Evolutionary conservation across 106 monocot species (phyloP).

Genomic region (Amphibolis antarctica): DNA sequence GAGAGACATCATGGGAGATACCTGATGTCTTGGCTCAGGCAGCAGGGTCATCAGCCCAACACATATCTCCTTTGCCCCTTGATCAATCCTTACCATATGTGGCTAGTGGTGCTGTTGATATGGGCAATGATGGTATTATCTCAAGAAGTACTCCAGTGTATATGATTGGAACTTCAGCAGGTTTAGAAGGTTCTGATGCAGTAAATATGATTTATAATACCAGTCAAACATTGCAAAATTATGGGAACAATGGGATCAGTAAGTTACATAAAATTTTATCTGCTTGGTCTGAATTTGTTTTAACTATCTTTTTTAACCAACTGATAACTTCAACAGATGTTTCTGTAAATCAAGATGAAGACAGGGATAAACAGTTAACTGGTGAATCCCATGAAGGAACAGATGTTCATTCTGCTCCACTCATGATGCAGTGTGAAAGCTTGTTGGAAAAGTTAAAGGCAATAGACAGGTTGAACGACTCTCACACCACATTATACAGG

Average conservation of each 20-base stretch:
- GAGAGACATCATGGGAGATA: conserved; percentile 93
- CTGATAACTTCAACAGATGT: neutral
- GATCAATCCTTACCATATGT: conserved; percentile 15
- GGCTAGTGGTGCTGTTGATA: conserved; percentile 14
- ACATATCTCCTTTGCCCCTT: conserved; percentile 13
- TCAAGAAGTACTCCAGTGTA: conserved; percentile 6
- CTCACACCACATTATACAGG: neutral
- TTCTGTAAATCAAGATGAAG: conserved; percentile 13
- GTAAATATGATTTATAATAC: conserved; percentile 13
- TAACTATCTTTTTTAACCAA: conserved; percentile 10
- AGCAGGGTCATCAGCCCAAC: conserved; percentile 12
- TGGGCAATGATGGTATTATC: conserved; percentile 9
- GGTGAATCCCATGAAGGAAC: conserved; percentile 13
- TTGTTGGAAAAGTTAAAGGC: conserved; percentile 49
- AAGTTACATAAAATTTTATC: conserved; percentile 7
- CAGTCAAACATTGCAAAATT: conserved; percentile 14
- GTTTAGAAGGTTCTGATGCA: conserved; percentile 11
- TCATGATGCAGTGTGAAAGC: conserved; percentile 52
- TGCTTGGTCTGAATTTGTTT: conserved; percentile 3
- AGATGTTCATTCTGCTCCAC: conserved; percentile 38
- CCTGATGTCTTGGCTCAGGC: conserved; percentile 30
- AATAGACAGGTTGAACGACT: conserved; percentile 17
- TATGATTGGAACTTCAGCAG: conserved; percentile 8
- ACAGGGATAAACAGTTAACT: conserved; percentile 8
- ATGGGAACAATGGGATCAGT: conserved; percentile 7